These are phyloP conservation scores for Alternaria metachromatica DNA, from an alignment of 2,329 filamentous ascomycete genomes.

Conservation along the genomic window DNA sequence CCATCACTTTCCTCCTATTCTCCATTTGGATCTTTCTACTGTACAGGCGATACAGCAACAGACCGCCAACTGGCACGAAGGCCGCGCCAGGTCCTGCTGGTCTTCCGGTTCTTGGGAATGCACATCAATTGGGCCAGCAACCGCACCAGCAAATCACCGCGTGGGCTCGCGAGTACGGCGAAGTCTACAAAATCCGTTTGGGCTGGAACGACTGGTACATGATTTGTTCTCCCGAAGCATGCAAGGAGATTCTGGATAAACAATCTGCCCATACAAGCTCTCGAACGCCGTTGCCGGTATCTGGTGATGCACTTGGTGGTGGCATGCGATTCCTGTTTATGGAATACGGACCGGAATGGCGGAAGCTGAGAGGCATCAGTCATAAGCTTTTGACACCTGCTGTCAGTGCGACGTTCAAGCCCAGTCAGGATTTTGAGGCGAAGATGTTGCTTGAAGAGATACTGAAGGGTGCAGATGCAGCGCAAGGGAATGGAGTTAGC, in stretches of 20 bases:
- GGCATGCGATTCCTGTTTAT: constrained; percentile 52
- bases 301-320: constrained; percentile 48
- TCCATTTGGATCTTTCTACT: constrained; percentile 16
- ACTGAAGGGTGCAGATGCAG: constrained; percentile 35
- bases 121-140: constrained; percentile 36
- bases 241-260: constrained; percentile 56
- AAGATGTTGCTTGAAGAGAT: constrained; percentile 55
- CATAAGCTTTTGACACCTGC: constrained; percentile 49
- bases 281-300: constrained; percentile 49
- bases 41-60: constrained; percentile 15
- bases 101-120: constrained; percentile 38
- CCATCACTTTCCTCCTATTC: constrained; percentile 19
- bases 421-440: constrained; percentile 55
- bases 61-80: constrained; percentile 23
- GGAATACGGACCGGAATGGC: constrained; percentile 52
- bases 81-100: constrained; percentile 34
- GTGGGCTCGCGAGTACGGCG: constrained; percentile 54
- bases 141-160: constrained; percentile 40
- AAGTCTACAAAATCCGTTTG: constrained; percentile 54
- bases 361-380: constrained; percentile 48
- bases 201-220: constrained; percentile 57
- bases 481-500: constrained; percentile 26
- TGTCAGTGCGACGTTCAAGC: constrained; percentile 50
- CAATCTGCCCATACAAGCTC: constrained; percentile 47
- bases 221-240: constrained; percentile 53